These are phyloP conservation scores for Sarcodon sp. DNA, from an alignment of 768 basidiomycete species.

Conservation along the genomic window DNA sequence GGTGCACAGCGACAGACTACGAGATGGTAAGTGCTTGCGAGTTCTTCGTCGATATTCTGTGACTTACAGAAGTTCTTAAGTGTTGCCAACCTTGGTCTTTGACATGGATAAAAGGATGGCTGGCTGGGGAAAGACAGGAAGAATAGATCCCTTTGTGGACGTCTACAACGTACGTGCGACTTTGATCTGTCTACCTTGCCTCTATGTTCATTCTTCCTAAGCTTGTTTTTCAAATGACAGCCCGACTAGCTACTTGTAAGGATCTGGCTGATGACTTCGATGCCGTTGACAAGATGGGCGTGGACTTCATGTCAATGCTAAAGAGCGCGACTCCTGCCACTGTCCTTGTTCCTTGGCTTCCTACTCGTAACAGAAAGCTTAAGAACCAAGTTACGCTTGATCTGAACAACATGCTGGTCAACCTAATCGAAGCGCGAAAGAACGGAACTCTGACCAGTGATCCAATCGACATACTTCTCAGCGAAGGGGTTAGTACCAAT, in stretches of 20 bases:
- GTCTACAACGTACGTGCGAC: neutral
- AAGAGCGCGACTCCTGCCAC: too few species aligned
- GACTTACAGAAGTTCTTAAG: neutral
- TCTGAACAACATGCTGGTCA: neutral
- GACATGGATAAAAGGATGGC: neutral
- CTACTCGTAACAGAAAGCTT: neutral
- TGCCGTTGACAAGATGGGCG: too few species aligned
- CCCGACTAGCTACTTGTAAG: neutral
- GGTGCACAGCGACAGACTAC: neutral
- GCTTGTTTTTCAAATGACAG: neutral
- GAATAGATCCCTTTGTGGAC: neutral
- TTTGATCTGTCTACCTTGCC: neutral
- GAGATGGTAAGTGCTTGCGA: neutral
- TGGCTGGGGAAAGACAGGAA: neutral
- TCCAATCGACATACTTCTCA: neutral
- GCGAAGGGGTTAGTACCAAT: neutral
- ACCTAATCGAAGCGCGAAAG: neutral
- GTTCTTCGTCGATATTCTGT: neutral
- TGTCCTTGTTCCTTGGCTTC: neutral
- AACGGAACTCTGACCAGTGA: neutral
- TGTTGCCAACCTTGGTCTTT: neutral
- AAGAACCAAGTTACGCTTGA: neutral
- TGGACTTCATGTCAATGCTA: too few species aligned
- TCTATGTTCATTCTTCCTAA: neutral
- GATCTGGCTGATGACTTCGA: neutral